These are phyloP conservation scores for Colletotrichum sp. DNA, from an alignment of 2,329 filamentous ascomycete genomes.

Conservation along the genomic window DNA sequence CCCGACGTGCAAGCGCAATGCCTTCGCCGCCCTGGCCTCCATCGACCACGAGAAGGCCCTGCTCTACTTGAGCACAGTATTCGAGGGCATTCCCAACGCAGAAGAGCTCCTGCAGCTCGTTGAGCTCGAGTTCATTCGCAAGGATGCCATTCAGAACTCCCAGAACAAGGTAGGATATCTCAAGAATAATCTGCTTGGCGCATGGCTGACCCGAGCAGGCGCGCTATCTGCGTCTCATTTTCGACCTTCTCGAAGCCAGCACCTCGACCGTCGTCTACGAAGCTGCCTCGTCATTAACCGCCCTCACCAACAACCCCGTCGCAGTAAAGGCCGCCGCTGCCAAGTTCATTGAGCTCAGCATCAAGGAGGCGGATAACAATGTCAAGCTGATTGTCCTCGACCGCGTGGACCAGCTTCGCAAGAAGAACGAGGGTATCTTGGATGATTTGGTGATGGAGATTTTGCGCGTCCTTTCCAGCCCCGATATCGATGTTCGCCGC, in stretches of 20 bases:
- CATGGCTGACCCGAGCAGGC: slow-evolving; percentile 56
- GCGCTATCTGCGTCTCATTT: slow-evolving; percentile 91
- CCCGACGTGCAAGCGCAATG: slow-evolving; percentile 96
- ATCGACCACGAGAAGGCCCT: slow-evolving; percentile 95
- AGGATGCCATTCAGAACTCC: slow-evolving; percentile 92
- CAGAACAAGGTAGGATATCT: slow-evolving; percentile 79
- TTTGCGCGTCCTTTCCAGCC: slow-evolving; percentile 89
- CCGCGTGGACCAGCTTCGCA: slow-evolving; percentile 85
- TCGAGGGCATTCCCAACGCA: slow-evolving; percentile 92
- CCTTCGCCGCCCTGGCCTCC: slow-evolving; percentile 86
- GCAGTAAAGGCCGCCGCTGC: slow-evolving; percentile 95
- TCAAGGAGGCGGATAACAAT: slow-evolving; percentile 98
- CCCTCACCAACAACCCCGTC: slow-evolving; percentile 94
- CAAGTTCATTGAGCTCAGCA: slow-evolving; percentile 96
- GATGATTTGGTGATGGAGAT: slow-evolving; percentile 98
- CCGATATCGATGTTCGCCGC: slow-evolving; percentile 92
- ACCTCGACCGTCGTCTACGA: slow-evolving; percentile 97
- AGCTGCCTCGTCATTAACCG: slow-evolving; percentile 91
- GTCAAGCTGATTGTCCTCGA: slow-evolving; percentile 98
- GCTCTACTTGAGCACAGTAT: slow-evolving; percentile 84
- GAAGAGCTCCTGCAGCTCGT: slow-evolving; percentile 93
- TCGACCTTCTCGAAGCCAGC: slow-evolving; percentile 91
- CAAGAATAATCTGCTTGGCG: not conserved
- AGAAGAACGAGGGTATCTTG: slow-evolving; percentile 87
- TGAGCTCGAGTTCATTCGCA: slow-evolving; percentile 96